Conservation (phyloP, 495 filamentous ascomycete species). For the Aspergillus asperescens region DNA sequence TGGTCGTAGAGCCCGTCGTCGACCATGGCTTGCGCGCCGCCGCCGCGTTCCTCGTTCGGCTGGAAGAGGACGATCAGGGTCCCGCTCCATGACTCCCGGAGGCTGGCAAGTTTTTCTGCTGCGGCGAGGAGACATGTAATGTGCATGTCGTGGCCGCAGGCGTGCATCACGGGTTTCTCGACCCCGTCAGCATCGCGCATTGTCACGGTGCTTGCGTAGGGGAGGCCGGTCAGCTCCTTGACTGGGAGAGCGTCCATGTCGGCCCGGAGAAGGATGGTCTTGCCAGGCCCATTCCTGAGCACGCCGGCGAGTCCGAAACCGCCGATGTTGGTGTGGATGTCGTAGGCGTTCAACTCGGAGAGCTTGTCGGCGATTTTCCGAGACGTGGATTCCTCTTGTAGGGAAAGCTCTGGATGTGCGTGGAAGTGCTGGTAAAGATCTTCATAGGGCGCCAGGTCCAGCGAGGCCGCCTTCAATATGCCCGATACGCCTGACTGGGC, state of each 20-base stretch:
- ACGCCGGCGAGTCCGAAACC: slow-evolving; percentile 45
- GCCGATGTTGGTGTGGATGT: slow-evolving; percentile 43
- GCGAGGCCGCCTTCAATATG: not conserved
- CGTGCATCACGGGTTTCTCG: slow-evolving; percentile 51
- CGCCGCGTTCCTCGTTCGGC: slow-evolving; percentile 48
- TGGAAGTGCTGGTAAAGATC: slow-evolving; percentile 52
- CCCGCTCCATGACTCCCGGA: slow-evolving; percentile 38
- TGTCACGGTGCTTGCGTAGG: slow-evolving; percentile 42
- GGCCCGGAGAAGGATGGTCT: slow-evolving; percentile 47
- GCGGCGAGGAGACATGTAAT: slow-evolving; percentile 50
- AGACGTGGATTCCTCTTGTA: slow-evolving; percentile 47
- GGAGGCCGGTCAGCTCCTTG: slow-evolving; percentile 44
- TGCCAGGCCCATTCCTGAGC: slow-evolving; percentile 43
- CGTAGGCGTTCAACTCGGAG: slow-evolving; percentile 25
- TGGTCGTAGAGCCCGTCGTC: slow-evolving; percentile 47
- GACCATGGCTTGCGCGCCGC: slow-evolving; percentile 51
- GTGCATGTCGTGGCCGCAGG: slow-evolving; percentile 55
- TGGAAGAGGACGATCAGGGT: slow-evolving; percentile 53
- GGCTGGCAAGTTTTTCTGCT: slow-evolving; percentile 34
- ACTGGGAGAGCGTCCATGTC: slow-evolving; percentile 54
- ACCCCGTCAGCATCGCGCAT: slow-evolving; percentile 39
- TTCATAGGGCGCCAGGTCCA: slow-evolving; percentile 42
- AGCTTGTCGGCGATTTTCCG: slow-evolving; percentile 36
- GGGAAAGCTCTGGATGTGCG: slow-evolving; percentile 52
- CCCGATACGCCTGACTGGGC: not conserved